Conservation (phyloP, 768 basidiomycete species). For the Russula vinacea region DNA sequence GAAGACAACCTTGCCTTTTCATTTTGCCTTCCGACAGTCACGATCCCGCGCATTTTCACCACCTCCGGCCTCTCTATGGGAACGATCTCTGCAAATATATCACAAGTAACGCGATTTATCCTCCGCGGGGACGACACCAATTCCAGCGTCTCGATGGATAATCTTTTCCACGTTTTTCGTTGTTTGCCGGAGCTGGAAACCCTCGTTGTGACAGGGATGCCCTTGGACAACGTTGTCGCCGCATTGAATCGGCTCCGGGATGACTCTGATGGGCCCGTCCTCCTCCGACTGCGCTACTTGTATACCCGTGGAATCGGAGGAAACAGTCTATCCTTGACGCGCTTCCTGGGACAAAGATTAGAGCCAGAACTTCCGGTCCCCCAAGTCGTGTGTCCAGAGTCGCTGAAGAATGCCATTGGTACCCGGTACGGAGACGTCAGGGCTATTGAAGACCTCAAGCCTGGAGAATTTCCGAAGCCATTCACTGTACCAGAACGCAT, state of each 20-base stretch:
- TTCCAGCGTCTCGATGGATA: conserved; percentile 15
- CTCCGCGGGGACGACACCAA: conserved; percentile 23
- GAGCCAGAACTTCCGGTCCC: conserved; percentile 27
- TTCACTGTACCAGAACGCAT: conserved; percentile 23
- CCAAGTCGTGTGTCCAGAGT: conserved; percentile 14
- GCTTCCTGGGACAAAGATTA: conserved; percentile 24
- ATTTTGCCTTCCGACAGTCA: conserved; percentile 21
- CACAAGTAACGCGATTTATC: conserved; percentile 19
- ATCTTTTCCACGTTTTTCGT: conserved; percentile 19
- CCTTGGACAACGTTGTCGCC: conserved; percentile 20
- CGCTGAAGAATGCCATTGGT: conserved; percentile 15
- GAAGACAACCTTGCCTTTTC: conserved; percentile 21
- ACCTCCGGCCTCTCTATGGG: conserved; percentile 16
- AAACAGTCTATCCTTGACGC: conserved; percentile 9
- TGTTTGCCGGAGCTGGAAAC: conserved; percentile 25
- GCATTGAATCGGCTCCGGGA: conserved; percentile 22
- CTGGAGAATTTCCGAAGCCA: conserved; percentile 24
- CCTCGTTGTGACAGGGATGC: conserved; percentile 22
- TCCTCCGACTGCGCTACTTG: conserved; percentile 14
- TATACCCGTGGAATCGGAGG: conserved; percentile 23
- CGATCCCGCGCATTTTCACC: conserved; percentile 14
- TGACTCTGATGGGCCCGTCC: conserved; percentile 16
- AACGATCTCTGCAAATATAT: conserved; percentile 18
- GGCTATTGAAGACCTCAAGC: conserved; percentile 17
- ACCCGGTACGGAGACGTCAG: conserved; percentile 21